These are phyloP conservation scores for Suillus paluster DNA, from an alignment of 768 basidiomycete species.

Conservation along the genomic window DNA sequence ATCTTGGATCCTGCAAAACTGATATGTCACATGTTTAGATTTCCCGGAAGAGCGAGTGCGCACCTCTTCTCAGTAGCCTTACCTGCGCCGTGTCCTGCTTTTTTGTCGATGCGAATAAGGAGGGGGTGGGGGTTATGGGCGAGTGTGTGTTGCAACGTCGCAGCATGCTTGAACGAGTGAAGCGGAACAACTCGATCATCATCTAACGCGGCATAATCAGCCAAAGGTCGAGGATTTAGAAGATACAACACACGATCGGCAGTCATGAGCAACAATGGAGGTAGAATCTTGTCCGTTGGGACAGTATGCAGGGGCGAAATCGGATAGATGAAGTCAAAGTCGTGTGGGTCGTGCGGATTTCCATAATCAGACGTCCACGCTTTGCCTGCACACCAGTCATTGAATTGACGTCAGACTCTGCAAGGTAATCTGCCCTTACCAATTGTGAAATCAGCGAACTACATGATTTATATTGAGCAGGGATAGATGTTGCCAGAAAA, in stretches of 20 bases:
- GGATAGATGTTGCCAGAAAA: not conserved
- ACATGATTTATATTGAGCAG: not conserved
- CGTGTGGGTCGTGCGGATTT: conserved; percentile 69
- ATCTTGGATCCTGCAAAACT: conserved; percentile 64
- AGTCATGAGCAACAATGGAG: conserved; percentile 78
- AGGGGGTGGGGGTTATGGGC: conserved; percentile 74
- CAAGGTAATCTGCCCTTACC: conserved; percentile 42
- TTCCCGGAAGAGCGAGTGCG: conserved; percentile 10
- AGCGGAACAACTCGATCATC: conserved; percentile 88
- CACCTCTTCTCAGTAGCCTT: conserved; percentile 76
- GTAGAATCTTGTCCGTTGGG: conserved; percentile 60
- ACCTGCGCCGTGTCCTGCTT: conserved; percentile 81
- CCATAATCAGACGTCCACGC: conserved; percentile 86
- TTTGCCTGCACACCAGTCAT: conserved; percentile 46
- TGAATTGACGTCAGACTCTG: not conserved
- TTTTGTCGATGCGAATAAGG: conserved; percentile 77
- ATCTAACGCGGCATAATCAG: conserved; percentile 44
- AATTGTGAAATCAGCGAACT: conserved; percentile 81
- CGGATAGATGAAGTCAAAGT: conserved; percentile 85
- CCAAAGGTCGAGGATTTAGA: not conserved
- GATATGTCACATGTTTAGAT: not conserved
- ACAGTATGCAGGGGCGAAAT: conserved; percentile 84
- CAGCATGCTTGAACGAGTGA: conserved; percentile 84
- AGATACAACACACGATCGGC: conserved; percentile 67
- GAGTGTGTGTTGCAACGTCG: conserved; percentile 70